phyloP scores from a whole-genome alignment of 805 yeast species.

The Starmera pachycereana region DNA sequence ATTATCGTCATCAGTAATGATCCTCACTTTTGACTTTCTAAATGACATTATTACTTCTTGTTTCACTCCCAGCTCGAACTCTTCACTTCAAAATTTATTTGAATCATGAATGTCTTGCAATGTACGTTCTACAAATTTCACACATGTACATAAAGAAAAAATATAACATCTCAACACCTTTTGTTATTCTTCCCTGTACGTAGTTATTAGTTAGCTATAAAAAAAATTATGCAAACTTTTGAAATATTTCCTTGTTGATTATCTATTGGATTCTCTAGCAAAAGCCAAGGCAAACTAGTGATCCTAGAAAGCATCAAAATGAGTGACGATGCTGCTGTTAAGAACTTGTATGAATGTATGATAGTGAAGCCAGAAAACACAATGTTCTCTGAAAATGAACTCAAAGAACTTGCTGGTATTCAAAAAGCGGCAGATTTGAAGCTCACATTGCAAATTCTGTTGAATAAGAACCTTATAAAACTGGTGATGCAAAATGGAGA shows the following conservation, averaged over 20 bases:
- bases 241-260: no score
- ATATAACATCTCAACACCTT: no score
- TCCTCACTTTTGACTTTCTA: background rate
- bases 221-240: no score
- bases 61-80: background rate
- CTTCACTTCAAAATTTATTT: no score
- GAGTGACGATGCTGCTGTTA: constrained; percentile 31
- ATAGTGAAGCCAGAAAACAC: constrained; percentile 35
- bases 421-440: constrained; percentile 33
- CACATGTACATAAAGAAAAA: no score
- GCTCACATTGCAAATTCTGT: constrained; percentile 38
- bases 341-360: constrained; percentile 33
- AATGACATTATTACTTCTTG: background rate
- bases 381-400: constrained; percentile 59
- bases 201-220: no score
- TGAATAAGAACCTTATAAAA: constrained; percentile 54
- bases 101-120: no score
- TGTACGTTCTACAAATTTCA: no score
- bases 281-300: constrained; percentile 18
- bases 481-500: constrained; percentile 58
- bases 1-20: background rate
- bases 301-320: background rate
- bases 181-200: no score
- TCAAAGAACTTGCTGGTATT: constrained; percentile 38
- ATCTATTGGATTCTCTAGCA: background rate